phyloP scores from a whole-genome alignment of 805 yeast species.

The Yarrowia keelungensis region DNA sequence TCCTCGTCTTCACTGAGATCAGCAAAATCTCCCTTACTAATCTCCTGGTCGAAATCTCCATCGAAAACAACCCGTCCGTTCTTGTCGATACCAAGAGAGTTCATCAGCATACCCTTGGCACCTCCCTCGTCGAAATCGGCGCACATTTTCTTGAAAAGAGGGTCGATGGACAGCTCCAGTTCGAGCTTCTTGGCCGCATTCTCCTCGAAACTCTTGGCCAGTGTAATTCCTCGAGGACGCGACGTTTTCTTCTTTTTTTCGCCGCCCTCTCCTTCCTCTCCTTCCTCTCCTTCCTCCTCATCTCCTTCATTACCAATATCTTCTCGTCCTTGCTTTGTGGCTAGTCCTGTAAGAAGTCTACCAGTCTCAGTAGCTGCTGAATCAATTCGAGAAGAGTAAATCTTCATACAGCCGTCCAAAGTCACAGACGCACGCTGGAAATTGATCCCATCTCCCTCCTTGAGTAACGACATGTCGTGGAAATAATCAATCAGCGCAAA shows the following conservation, averaged over 20 bases:
- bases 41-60: slow-evolving; percentile 59
- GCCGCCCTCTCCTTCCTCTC: slow-evolving; percentile 41
- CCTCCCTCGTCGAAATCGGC: slow-evolving; percentile 57
- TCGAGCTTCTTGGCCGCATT: slow-evolving; percentile 49
- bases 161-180: slow-evolving; percentile 52
- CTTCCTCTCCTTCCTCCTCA: slow-evolving; percentile 43
- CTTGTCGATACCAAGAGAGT: slow-evolving; percentile 56
- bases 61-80: slow-evolving; percentile 70
- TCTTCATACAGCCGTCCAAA: slow-evolving; percentile 92
- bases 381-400: slow-evolving; percentile 88
- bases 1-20: slow-evolving; percentile 48
- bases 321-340: slow-evolving; percentile 48
- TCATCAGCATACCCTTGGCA: slow-evolving; percentile 56
- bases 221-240: slow-evolving; percentile 46
- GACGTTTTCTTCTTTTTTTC: slow-evolving; percentile 43
- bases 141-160: slow-evolving; percentile 54
- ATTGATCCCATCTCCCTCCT: slow-evolving; percentile 79
- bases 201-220: slow-evolving; percentile 47
- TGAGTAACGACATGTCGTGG: slow-evolving; percentile 76
- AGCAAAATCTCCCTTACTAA: slow-evolving; percentile 39
- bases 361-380: slow-evolving; percentile 93
- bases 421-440: slow-evolving; percentile 92
- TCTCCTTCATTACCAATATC: slow-evolving; percentile 42
- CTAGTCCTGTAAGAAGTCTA: slow-evolving; percentile 75
- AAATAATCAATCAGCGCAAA: slow-evolving; percentile 91